Base-by-base conservation (phyloP, 1,284 basidiomycete genomes). In the Chondrostereum purpureum region DNA sequence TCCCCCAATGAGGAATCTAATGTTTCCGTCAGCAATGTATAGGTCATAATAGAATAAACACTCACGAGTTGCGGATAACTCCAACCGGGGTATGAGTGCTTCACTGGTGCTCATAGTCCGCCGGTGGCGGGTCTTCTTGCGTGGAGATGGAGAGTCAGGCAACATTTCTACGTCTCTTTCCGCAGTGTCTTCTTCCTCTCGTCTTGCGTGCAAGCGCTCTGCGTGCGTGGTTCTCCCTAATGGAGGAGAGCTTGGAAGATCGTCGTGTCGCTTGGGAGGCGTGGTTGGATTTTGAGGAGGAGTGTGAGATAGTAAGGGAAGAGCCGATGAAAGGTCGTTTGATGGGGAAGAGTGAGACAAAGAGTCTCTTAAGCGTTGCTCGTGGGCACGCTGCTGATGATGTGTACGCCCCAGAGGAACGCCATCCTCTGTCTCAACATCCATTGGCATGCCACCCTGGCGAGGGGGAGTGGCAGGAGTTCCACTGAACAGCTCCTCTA, bases 351-450 rank as follows among this genome's bases (percentile, higher is more conserved):
- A 3, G 47, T 43, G 8, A 53, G 51, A 47, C n/a, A 35, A 31
- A 42, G 35, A 46, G 42, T 59, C 57, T 12, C 64, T 58, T 37
- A 64, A 59, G 43, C 61, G 65, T 43, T 64, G 63, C 46, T 67
- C 64, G n/a, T 63, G 56, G 52, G 68, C 64, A 18, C 72, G 69
- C 33, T 80, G 73, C 4, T 69, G 65, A 53, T 85, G 84, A 60
- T 85, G 85, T n/a, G 73, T 75, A 12, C 80, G 72, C 10, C 83
- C 85, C 45, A 80, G 78, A 0, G 83, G 83, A 34, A 87, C 66
- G 2, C 83, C 83, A 44, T 74, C 74, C 52, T 83, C 80, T 8
- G 70, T 72, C 48, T 86, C 79, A 23, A 76, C 60, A 39, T 75
- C 72, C 10, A 66, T 61, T 5, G 76, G 70, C 13, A 73, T 61